These are phyloP conservation scores for Diaporthe capsici DNA, from an alignment of 2,329 filamentous ascomycete species.

Conservation along the genomic window DNA sequence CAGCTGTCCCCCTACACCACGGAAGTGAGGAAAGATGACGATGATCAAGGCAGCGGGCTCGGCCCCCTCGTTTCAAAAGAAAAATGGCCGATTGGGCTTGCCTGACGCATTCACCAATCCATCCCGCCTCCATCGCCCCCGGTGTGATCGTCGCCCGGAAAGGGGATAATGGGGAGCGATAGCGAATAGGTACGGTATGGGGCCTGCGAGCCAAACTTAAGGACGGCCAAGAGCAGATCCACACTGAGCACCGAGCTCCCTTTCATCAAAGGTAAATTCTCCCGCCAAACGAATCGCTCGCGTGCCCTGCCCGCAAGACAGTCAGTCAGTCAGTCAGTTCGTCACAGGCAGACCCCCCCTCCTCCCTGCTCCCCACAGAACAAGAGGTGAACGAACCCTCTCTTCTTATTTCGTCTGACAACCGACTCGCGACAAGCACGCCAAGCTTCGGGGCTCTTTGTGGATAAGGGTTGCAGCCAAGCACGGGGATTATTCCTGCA, in stretches of 20 bases:
- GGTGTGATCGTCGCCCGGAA: constrained; percentile 15
- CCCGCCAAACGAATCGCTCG: constrained; percentile 15
- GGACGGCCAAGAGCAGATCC: background rate
- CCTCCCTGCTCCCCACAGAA: background rate
- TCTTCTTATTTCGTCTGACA: background rate
- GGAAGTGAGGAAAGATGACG: background rate
- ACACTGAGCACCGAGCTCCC: constrained; percentile 10
- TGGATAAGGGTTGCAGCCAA: constrained; percentile 23
- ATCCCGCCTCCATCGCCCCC: constrained; percentile 2
- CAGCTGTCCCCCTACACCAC: background rate
- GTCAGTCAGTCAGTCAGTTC: background rate
- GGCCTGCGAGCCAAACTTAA: background rate
- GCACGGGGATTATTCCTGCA: constrained; percentile 19
- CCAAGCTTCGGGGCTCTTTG: constrained; percentile 28
- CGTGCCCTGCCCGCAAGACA: background rate
- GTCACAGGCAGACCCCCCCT: background rate
- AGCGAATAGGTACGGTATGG: background rate
- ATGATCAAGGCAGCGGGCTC: background rate
- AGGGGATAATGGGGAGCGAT: constrained; percentile 4
- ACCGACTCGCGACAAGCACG: constrained; percentile 23
- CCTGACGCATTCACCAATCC: background rate
- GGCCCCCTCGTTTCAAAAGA: constrained; percentile 20
- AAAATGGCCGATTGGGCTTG: background rate
- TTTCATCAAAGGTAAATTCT: constrained; percentile 13
- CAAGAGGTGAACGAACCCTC: background rate